A percentile compares a stretch with the other conserved stretches of the same genome.
Conservation (phyloP, 345 rosid species). For the Populus ilicifolia region DNA sequence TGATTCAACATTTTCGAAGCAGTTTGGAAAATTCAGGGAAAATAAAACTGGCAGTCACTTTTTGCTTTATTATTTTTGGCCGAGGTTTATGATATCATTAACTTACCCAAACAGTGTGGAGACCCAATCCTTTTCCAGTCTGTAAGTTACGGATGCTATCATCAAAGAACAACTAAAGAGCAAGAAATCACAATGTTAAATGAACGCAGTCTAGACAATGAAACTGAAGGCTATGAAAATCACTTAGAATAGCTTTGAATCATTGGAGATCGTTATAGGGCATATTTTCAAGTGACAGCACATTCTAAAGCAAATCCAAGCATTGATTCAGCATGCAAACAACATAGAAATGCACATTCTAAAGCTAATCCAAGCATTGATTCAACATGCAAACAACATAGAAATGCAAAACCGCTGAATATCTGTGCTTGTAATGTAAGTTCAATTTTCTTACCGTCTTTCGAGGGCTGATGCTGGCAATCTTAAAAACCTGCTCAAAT, state of each 20-base stretch:
- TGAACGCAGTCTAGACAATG: background rate
- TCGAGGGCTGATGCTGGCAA: constrained; percentile 55
- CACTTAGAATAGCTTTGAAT: too few relatives aligned
- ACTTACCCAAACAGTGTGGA: constrained; percentile 22
- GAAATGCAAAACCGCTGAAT: background rate
- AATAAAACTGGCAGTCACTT: too few relatives aligned
- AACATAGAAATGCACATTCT: background rate
- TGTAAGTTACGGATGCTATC: constrained; percentile 22
- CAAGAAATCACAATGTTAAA: background rate
- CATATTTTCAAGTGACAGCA: too few relatives aligned
- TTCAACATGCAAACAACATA: background rate
- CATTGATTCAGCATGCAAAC: background rate
- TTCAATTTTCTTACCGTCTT: constrained; percentile 51
- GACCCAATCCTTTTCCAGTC: constrained; percentile 18
- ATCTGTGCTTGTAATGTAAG: background rate
- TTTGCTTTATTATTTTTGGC: too few relatives aligned
- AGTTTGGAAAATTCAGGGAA: too few relatives aligned
- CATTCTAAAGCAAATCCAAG: background rate
- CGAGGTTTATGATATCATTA: background rate
- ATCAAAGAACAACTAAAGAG: constrained; percentile 24
- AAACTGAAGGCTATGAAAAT: background rate
- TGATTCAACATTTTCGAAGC: background rate
- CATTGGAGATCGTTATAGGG: background rate
- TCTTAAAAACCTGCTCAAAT: constrained; percentile 51
- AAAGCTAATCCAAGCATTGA: background rate